Evolutionary conservation across 768 basidiomycete genomes (phyloP).

Genomic region (Phaffia tasmanica): DNA sequence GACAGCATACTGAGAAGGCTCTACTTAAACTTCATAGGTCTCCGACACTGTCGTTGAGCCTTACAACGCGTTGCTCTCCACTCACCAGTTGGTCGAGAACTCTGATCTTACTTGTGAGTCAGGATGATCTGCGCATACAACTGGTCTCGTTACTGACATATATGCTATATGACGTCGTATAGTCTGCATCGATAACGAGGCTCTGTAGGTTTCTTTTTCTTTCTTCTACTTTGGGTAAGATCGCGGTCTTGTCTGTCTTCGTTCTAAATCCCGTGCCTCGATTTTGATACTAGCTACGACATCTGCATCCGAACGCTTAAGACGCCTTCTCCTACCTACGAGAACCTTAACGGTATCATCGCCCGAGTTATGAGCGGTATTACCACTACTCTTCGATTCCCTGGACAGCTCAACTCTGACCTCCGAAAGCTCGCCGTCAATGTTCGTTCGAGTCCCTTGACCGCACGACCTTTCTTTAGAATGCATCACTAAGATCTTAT

Average conservation of each 20-base stretch:
- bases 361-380: constrained; percentile 75
- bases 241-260: too few species aligned
- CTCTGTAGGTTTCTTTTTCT: constrained; percentile 26
- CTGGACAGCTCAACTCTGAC: constrained; percentile 38
- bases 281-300: constrained; percentile 29
- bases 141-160: background rate
- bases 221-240: too few species aligned
- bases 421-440: constrained; percentile 39
- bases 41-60: constrained; percentile 51
- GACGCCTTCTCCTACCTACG: constrained; percentile 34
- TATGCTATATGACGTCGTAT: background rate
- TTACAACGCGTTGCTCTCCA: constrained; percentile 71
- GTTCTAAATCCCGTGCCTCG: background rate
- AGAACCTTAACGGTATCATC: constrained; percentile 48
- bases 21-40: background rate
- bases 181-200: constrained; percentile 37
- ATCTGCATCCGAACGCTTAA: constrained; percentile 37
- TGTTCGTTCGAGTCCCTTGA: constrained; percentile 44
- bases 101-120: constrained; percentile 53
- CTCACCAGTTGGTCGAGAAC: constrained; percentile 82
- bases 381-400: constrained; percentile 47
- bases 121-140: constrained; percentile 20
- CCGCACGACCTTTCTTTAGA: background rate
- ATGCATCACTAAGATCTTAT: constrained; percentile 26
- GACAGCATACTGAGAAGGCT: background rate